Evolutionary conservation across 768 basidiomycete species (phyloP).

Genomic region (Psilocybe cyanescens): DNA sequence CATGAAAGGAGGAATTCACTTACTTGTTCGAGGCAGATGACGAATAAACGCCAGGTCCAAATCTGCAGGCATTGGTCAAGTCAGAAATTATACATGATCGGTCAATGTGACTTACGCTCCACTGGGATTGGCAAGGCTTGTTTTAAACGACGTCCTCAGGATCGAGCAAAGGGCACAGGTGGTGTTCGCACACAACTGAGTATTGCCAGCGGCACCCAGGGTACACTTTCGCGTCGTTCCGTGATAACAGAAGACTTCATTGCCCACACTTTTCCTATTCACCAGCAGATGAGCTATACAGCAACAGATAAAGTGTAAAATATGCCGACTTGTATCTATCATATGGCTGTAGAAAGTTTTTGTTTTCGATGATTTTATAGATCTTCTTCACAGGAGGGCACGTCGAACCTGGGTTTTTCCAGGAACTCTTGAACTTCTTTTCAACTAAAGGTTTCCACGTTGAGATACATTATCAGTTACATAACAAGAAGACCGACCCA

Average conservation of each 20-base stretch:
- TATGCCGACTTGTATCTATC: constrained; percentile 27
- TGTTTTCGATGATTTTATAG: constrained; percentile 33
- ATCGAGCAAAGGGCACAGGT: constrained; percentile 31
- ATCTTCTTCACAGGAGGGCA: constrained; percentile 28
- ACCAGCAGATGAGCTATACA: neutral
- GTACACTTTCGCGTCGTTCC: constrained; percentile 31
- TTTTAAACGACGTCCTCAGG: constrained; percentile 35
- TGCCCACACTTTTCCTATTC: constrained; percentile 26
- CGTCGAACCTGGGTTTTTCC: constrained; percentile 21
- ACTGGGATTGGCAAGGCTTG: constrained; percentile 28
- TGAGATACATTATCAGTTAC: neutral
- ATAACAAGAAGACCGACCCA: constrained; percentile 15
- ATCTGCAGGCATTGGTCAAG: constrained; percentile 13
- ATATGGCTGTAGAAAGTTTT: constrained; percentile 24
- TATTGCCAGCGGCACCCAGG: constrained; percentile 26
- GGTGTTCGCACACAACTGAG: constrained; percentile 24
- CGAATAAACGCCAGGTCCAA: constrained; percentile 32
- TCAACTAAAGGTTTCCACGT: constrained; percentile 20
- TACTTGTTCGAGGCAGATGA: constrained; percentile 37
- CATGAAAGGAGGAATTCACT: neutral
- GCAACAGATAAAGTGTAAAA: neutral
- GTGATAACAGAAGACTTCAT: constrained; percentile 35
- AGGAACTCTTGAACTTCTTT: constrained; percentile 29
- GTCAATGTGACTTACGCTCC: constrained; percentile 25
- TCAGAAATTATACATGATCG: neutral